Conservation (phyloP, 306 rosid genomes). For the Alnus glutinosa region DNA sequence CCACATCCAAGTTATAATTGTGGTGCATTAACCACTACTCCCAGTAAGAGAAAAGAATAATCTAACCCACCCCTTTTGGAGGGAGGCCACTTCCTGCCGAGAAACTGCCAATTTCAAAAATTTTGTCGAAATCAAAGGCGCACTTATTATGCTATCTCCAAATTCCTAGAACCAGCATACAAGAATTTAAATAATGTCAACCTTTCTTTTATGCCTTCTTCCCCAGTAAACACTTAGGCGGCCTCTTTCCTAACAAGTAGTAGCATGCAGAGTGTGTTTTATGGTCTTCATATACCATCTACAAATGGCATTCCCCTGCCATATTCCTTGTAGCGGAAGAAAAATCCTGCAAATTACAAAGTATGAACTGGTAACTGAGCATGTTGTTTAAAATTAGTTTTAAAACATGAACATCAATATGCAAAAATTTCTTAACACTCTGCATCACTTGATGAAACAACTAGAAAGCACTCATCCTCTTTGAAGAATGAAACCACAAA, state of each 20-base stretch:
- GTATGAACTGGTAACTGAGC: constrained; percentile 33
- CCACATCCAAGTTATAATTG: not conserved
- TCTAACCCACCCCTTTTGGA: not conserved
- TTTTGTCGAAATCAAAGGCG: not conserved
- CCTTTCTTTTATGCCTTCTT: constrained; percentile 26
- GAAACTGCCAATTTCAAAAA: not conserved
- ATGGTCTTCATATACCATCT: constrained; percentile 17
- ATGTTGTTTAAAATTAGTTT: constrained; percentile 25
- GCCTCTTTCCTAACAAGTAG: constrained; percentile 30
- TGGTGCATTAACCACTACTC: not conserved
- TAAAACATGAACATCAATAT: constrained; percentile 19
- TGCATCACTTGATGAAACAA: constrained; percentile 26
- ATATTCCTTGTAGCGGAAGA: constrained; percentile 26
- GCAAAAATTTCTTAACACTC: constrained; percentile 29
- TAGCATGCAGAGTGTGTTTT: constrained; percentile 20
- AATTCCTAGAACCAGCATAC: constrained; percentile 5
- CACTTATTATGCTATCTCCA: not conserved
- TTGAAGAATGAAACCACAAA: constrained; percentile 20
- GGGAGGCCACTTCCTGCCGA: not conserved
- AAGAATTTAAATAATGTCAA: constrained; percentile 4
- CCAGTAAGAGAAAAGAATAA: not conserved
- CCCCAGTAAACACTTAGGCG: not conserved
- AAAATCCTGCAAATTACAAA: constrained; percentile 52
- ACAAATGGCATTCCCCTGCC: constrained; percentile 17
- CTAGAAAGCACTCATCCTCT: constrained; percentile 23